These are phyloP conservation scores for Candida sp. DNA, from an alignment of 1,139 yeast species.

Conservation along the genomic window DNA sequence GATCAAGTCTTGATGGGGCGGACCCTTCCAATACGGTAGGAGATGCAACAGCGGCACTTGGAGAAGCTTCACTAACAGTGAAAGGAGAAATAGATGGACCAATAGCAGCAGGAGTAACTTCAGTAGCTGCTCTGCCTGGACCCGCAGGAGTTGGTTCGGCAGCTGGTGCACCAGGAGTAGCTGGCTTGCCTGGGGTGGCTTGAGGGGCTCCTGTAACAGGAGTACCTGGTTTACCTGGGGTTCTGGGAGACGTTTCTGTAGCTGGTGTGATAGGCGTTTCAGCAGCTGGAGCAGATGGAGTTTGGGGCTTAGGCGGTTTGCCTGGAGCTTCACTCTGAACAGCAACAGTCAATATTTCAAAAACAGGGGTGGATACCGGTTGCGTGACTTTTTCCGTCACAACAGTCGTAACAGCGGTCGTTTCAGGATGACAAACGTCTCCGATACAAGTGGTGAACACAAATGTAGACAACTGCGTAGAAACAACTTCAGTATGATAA, in stretches of 20 bases:
- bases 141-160: background rate
- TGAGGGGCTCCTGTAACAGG: background rate
- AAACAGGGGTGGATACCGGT: background rate
- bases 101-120: background rate
- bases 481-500: too few relatives aligned
- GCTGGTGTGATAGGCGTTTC: too few relatives aligned
- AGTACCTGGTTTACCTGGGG: background rate
- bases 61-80: background rate
- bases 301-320: background rate
- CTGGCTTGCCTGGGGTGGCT: background rate
- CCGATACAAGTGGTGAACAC: background rate
- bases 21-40: background rate
- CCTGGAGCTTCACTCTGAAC: background rate
- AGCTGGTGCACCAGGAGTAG: background rate
- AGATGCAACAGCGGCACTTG: background rate
- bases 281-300: background rate
- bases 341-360: background rate
- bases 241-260: too few relatives aligned
- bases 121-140: background rate
- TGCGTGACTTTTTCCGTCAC: background rate
- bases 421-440: background rate
- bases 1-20: background rate
- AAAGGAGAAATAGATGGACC: background rate
- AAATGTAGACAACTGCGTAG: too few relatives aligned
- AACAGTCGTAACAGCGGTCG: background rate